Base-by-base conservation (phyloP, 2,329 filamentous ascomycete genomes). In the Thielaviopsis euricoi region DNA sequence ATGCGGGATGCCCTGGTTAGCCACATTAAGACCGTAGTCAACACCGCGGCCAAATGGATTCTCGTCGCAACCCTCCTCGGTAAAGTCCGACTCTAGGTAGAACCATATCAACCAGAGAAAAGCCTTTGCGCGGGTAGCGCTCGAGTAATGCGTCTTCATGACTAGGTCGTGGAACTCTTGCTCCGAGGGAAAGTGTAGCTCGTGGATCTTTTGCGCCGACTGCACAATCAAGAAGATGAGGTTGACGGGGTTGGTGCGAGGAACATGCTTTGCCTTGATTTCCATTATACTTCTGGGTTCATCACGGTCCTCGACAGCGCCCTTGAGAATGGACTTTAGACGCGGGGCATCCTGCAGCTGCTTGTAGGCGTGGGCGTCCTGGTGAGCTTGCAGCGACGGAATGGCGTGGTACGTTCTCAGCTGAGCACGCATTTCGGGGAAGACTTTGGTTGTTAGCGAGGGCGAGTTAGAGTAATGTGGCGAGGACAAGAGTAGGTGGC, bases 41-140 rank as follows among this genome's bases (percentile, higher is more conserved):
- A 85, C 79, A 13, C 82, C 83, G 12, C 75, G 68, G 0, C 93
- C 93, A 65, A 96, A 98, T 0, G 93, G 93, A 66, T 98, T 98
- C 64, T 87, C 85, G 53, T 88, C 78, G 51, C 89, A 91, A 58
- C 87, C 89, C 65, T 95, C 87, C 64, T 86, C 82, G 0, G 87
- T 87, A 64, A 96, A 97, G 68, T 96, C 89, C 26, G 90, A 95
- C 69, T 98, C 93, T 19, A 98, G 78, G 67, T 98, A 97, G 76
- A 93, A 96, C 93, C 93, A 98, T 83, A 98, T 94, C 62, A 98
- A 75, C 93, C 93, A 98, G 21, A 98, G 73, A 64, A 98, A 98
- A 0, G 91, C 91, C 51, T 75, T 83, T 0, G 93, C 90, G 62
- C 93, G 81, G 61, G 88, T 95, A 63, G 76, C 73, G 70, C 90